Evolutionary conservation across 768 basidiomycete species (phyloP), one percentile per base, ranked within the genome.

Genomic region (Leccinum truebloodii): DNA sequence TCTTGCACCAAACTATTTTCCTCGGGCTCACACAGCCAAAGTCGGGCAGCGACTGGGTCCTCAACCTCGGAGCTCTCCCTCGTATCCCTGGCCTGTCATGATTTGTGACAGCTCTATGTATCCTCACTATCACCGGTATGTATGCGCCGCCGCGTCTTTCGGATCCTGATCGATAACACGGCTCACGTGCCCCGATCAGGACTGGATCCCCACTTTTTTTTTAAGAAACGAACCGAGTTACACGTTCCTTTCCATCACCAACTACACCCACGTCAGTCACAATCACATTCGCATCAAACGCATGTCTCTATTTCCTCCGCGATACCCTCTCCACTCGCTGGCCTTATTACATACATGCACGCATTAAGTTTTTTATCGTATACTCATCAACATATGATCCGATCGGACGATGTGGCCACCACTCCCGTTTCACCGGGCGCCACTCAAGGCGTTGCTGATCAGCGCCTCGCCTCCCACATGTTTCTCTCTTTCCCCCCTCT

Each of bases 1-100:
- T 88, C 57, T 67, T 76, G 24, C 82, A 83, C 9, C 80, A 71
- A 57, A 81, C 83, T 28, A 68, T 85, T 57, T 88, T 87, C 69
- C 78, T 78, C 52, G 84, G 83, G 32, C 65, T 88, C 61, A 75
- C 75, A 6, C 79, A 76, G 58, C 68, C 71, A 52, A 71, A 72
- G 56, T 67, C 71, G 6, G 73, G 71, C n/a, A 49, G 71, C 14
- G 68, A 72, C 37, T 80, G 79, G 79, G 63, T 71, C 22, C 62
- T 80, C n/a, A 66, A 75, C 51, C 69, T 74, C 1, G 73, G 74
- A 0, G 32, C 41, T 30, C 62, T 34, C 10, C 61, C 59, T 24
- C 60, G 16, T 35, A 6, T 54, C 7, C 48, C 59, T 55, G 58
- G 62, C 22, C 2, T 60, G 9, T 63, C 63, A 60, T 59, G 54